Conservation (phyloP, 164 flowering plant genomes). For the grape (Vitis vinifera) region ASM3070453v1 NC_081811.1:24470001-24470500, state of each 20-base stretch:
- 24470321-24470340: slow-evolving; percentile 85
- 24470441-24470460: not conserved
- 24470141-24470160: slow-evolving; percentile 12
- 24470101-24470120: not conserved
- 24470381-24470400: not conserved
- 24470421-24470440: not conserved
- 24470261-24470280: slow-evolving; percentile 57
- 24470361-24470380: not conserved
- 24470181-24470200: slow-evolving; percentile 85
- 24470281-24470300: slow-evolving; percentile 75
- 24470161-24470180: slow-evolving; percentile 77
- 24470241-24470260: slow-evolving; percentile 83
- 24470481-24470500: no score
- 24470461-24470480: not conserved
- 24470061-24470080: not conserved
- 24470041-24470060: not conserved
- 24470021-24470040: not conserved
- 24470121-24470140: not conserved
- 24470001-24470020: no score
- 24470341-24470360: slow-evolving; percentile 53
- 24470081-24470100: not conserved
- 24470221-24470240: slow-evolving; percentile 83
- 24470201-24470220: slow-evolving; percentile 98
- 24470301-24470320: slow-evolving; percentile 85
- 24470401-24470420: not conserved